Evolutionary conservation across 257 asterid genomes (phyloP).

Genomic region (Nyctanthes arbortristis): DNA sequence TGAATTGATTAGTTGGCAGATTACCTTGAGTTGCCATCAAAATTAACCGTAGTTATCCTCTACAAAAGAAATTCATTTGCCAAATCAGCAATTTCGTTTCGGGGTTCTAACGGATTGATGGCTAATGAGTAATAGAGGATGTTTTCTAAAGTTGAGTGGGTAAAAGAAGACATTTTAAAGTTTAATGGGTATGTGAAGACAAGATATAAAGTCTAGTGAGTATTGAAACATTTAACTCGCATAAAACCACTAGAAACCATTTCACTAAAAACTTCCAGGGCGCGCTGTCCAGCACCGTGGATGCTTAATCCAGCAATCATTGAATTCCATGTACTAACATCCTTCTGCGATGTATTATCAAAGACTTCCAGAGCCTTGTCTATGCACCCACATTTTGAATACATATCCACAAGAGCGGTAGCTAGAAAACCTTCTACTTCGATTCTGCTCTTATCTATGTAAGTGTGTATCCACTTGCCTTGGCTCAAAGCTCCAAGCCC

Average conservation of each 20-base stretch:
- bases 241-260: constrained; percentile 29
- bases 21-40: no score
- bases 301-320: constrained; percentile 41
- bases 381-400: constrained; percentile 43
- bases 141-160: no score
- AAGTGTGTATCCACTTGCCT: constrained; percentile 40
- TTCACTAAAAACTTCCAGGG: constrained; percentile 29
- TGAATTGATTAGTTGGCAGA: no score
- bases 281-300: constrained; percentile 37
- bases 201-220: no score
- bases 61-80: no score
- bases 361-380: constrained; percentile 36
- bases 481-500: constrained; percentile 35
- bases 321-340: constrained; percentile 46
- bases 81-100: no score
- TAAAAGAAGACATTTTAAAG: no score
- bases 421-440: constrained; percentile 34
- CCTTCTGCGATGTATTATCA: constrained; percentile 26
- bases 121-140: no score
- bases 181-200: no score
- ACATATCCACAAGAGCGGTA: constrained; percentile 48
- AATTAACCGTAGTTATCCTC: no score
- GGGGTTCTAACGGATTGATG: no score
- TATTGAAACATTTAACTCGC: no score
- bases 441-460: constrained; percentile 25